phyloP scores from a whole-genome alignment of 768 basidiomycete genomes.

The Suillus variegatus region DNA sequence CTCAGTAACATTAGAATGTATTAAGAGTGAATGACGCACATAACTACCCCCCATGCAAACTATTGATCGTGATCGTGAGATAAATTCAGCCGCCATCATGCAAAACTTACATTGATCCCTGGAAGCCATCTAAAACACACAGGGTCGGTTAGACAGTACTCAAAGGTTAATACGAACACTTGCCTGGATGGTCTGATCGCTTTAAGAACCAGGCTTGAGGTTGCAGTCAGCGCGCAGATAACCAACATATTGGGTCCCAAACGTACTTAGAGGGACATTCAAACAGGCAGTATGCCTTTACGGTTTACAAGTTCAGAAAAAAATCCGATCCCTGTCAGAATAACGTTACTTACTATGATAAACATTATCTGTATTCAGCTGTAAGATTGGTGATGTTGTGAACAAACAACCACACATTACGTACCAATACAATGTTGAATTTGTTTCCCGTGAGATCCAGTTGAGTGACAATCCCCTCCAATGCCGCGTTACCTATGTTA shows the following conservation, averaged over 20 bases:
- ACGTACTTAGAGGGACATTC: conserved; percentile 67
- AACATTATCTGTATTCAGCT: conserved; percentile 53
- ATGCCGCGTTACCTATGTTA: conserved; percentile 53
- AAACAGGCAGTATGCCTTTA: conserved; percentile 34
- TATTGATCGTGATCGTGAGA: background rate
- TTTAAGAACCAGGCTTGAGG: conserved; percentile 46
- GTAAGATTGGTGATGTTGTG: background rate
- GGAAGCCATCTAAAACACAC: conserved; percentile 55
- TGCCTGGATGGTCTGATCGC: conserved; percentile 62
- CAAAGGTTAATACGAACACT: conserved; percentile 12
- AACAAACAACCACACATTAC: conserved; percentile 31
- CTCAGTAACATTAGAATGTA: background rate
- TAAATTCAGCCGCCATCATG: background rate
- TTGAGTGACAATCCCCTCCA: conserved; percentile 58
- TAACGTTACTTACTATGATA: conserved; percentile 50
- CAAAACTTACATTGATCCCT: conserved; percentile 52
- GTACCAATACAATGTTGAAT: conserved; percentile 64
- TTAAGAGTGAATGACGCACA: conserved; percentile 38
- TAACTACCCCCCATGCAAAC: conserved; percentile 62
- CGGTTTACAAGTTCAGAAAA: background rate
- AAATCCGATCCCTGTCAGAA: background rate
- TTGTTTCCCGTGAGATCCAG: conserved; percentile 55
- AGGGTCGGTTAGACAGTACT: conserved; percentile 8
- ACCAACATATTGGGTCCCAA: background rate
- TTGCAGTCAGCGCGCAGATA: background rate